phyloP scores from a whole-genome alignment of 805 yeast species.

The Metschnikowia noctiluminum region DNA sequence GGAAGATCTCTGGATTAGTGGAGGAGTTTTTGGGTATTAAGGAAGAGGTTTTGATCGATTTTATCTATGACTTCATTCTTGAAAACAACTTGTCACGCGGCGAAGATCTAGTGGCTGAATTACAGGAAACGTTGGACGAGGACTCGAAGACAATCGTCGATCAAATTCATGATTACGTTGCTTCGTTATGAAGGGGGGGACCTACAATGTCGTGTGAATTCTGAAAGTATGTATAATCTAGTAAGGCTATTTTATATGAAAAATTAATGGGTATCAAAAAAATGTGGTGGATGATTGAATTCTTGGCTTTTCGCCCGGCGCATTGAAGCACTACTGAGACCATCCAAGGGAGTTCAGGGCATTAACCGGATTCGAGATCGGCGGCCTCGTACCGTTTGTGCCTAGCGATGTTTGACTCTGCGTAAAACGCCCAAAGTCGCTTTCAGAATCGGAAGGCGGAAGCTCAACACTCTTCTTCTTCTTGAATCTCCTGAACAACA shows the following conservation, averaged over 20 bases:
- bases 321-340: constrained; percentile 22
- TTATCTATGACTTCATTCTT: constrained; percentile 38
- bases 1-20: constrained; percentile 40
- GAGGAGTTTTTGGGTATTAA: constrained; percentile 52
- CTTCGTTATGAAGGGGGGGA: neutral
- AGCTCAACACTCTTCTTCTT: constrained; percentile 37
- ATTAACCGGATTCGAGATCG: constrained; percentile 66
- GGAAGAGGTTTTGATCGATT: constrained; percentile 49
- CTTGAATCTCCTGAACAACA: constrained; percentile 51
- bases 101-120: constrained; percentile 39
- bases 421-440: constrained; percentile 24
- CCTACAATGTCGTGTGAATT: no score
- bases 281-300: neutral
- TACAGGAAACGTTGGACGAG: constrained; percentile 50
- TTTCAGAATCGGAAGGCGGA: constrained; percentile 40
- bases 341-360: constrained; percentile 73
- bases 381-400: constrained; percentile 34
- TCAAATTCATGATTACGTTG: constrained; percentile 24
- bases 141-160: constrained; percentile 42
- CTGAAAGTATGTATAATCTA: neutral
- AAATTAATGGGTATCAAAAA: constrained; percentile 5
- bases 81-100: constrained; percentile 28
- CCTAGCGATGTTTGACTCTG: constrained; percentile 13
- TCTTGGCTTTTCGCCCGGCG: no score
- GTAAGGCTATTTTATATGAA: neutral